These are phyloP conservation scores for Globisporangium uncinulatum DNA, from an alignment of 352 stramenopile species.

Conservation along the genomic window DNA sequence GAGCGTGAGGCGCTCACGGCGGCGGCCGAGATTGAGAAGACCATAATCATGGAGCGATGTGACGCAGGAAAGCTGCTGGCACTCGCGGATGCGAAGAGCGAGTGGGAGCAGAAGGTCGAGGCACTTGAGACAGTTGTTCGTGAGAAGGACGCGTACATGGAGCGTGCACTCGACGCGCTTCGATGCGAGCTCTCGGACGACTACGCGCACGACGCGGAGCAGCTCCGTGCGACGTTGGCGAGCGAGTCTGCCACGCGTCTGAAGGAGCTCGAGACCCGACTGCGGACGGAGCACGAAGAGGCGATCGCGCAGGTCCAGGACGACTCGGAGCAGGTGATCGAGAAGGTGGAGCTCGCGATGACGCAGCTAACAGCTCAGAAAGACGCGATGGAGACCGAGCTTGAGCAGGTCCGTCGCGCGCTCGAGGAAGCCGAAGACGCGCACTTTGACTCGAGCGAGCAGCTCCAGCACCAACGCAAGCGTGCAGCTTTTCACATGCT, in stretches of 20 bases:
- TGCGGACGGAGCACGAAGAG: slow-evolving; percentile 62
- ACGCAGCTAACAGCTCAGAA: slow-evolving; percentile 66
- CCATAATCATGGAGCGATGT: slow-evolving; percentile 6
- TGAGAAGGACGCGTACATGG: slow-evolving; percentile 12
- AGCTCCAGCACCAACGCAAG: slow-evolving; percentile 50
- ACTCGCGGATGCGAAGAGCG: slow-evolving; percentile 14
- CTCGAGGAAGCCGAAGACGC: slow-evolving; percentile 72
- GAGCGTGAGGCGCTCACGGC: slow-evolving; percentile 11
- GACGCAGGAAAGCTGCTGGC: slow-evolving; percentile 11
- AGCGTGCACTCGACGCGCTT: slow-evolving; percentile 16
- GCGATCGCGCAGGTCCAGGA: slow-evolving; percentile 73
- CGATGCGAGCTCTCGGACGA: slow-evolving; percentile 11
- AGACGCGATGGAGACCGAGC: slow-evolving; percentile 54
- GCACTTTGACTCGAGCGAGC: slow-evolving; percentile 62
- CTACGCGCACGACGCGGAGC: slow-evolving; percentile 15
- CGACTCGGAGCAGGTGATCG: slow-evolving; percentile 72
- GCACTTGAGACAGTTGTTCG: slow-evolving; percentile 3
- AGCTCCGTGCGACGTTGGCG: slow-evolving; percentile 30
- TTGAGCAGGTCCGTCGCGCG: slow-evolving; percentile 36
- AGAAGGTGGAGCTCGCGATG: slow-evolving; percentile 73
- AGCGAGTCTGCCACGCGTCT: slow-evolving; percentile 29
- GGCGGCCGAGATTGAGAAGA: slow-evolving; percentile 15
- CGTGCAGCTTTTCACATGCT: slow-evolving; percentile 49
- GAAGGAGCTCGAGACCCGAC: slow-evolving; percentile 32
- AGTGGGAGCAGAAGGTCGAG: slow-evolving; percentile 20